phyloP scores from a whole-genome alignment of 371 early-diverging fungal species.

The Mucor velutinosus region DNA sequence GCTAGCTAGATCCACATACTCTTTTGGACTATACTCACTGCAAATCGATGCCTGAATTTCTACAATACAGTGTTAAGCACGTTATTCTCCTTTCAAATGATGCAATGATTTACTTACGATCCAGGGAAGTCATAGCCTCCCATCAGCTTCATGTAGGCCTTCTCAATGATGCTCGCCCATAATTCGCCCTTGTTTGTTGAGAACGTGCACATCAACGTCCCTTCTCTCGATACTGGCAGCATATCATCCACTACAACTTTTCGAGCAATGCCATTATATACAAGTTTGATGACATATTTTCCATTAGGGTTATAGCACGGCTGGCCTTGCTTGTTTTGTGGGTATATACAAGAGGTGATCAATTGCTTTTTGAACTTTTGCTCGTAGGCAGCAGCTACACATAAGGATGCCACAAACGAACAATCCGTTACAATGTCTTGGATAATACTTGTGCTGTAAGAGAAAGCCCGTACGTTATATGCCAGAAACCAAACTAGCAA shows the following conservation, averaged over 20 bases:
- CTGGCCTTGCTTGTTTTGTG: conserved; percentile 71
- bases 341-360: conserved; percentile 86
- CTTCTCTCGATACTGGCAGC: conserved; percentile 77
- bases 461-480: not conserved
- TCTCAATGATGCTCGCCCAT: conserved; percentile 90
- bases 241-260: conserved; percentile 91
- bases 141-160: conserved; percentile 93
- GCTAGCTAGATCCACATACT: not conserved
- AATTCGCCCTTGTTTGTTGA: conserved; percentile 77
- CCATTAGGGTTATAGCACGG: conserved; percentile 87
- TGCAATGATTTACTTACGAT: conserved; percentile 56
- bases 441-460: conserved; percentile 52
- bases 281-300: conserved; percentile 83
- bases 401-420: conserved; percentile 91
- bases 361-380: conserved; percentile 73
- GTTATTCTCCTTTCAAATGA: not conserved
- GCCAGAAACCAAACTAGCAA: not conserved
- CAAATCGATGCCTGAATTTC: conserved; percentile 88
- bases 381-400: conserved; percentile 88
- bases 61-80: conserved; percentile 15
- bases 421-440: conserved; percentile 93
- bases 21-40: conserved; percentile 49
- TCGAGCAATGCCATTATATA: conserved; percentile 84
- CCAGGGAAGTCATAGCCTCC: conserved; percentile 95
- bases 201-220: conserved; percentile 83